Percentiles rank a stretch among this genome's conserved stretches.
Evolutionary conservation across 2,329 filamentous ascomycete genomes (phyloP).

Genomic region (Cladobotryum protrusum): DNA sequence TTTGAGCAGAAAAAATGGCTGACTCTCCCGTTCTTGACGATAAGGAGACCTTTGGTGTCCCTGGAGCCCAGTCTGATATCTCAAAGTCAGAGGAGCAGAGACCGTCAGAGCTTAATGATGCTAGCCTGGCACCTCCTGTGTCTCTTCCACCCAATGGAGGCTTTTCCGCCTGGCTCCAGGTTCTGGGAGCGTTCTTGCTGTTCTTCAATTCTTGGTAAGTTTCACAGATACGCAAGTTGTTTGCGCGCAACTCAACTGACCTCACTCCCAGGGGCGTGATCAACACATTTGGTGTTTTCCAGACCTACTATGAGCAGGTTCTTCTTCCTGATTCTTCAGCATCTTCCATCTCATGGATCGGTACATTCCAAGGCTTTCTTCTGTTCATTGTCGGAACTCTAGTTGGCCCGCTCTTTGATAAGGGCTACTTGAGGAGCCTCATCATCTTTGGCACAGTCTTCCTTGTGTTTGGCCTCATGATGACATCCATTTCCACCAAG

Average conservation of each 20-base stretch:
- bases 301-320: slow-evolving; percentile 45
- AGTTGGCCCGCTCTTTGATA: slow-evolving; percentile 41
- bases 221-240: neutral
- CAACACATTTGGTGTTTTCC: slow-evolving; percentile 46
- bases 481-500: slow-evolving; percentile 26
- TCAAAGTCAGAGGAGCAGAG: no score
- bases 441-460: slow-evolving; percentile 35
- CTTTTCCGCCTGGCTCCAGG: slow-evolving; percentile 10
- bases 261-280: slow-evolving; percentile 20
- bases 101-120: no score
- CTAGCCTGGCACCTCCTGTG: no score
- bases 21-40: no score
- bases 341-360: slow-evolving; percentile 32
- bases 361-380: slow-evolving; percentile 41
- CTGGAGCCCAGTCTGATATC: no score
- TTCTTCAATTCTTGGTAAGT: slow-evolving; percentile 48
- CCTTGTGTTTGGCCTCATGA: slow-evolving; percentile 42
- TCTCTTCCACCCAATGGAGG: neutral
- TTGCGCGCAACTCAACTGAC: neutral
- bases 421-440: slow-evolving; percentile 37
- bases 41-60: no score
- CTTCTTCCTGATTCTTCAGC: slow-evolving; percentile 25
- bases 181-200: slow-evolving; percentile 6
- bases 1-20: no score
- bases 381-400: slow-evolving; percentile 27